Evolutionary conservation across 495 filamentous ascomycete species (phyloP), one percentile per base, ranked within the genome.

Genomic region (Podospora appendiculata): DNA sequence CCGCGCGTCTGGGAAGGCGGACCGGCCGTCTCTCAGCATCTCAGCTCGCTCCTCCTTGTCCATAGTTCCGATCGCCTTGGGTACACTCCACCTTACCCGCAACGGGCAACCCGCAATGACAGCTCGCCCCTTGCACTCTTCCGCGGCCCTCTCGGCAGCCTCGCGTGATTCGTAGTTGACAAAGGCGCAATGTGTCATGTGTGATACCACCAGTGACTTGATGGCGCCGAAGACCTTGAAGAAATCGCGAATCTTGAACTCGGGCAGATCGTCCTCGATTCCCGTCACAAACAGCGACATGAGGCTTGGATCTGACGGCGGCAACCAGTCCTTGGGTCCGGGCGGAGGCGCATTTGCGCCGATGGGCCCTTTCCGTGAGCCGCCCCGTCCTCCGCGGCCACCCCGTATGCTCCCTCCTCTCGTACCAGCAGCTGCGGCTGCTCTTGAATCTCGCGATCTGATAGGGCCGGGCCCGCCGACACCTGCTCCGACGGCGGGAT

Each of bases 121-220:
- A 1, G 89, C 89, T 54, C 86, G 88, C 1, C 94, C 93, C 67
- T 96, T 87, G 60, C 88, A 92, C 33, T 86, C 83, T 48, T 79
- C 80, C 0, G 94, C 87, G 0, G 93, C 93, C 19, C 75, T 81
- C 67, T 97, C 93, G 9, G 93, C 93, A 3, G 78, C 83, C 41
- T 87, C 81, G 48, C 94, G 83, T 25, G 80, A 86, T 49, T 86
- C 78, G 65, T 87, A 98, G 71, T 97, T 98, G 68, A 98, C 79
- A 60, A 96, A 98, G 0, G 94, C 93, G 60, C 89, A 95, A 62
- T 96, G 94, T 8, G 93, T 88, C 68, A 95, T 92, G 68, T 98
- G 93, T 11, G 90, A 94, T 68, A 94, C 96, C 45, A 97, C 84
- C 16, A 98, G 64, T 4, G 88, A 93, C 50, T 91, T 88, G 48